phyloP scores from a whole-genome alignment of 129 eudicot genomes.

The Heracleum sosnowskyi region DNA sequence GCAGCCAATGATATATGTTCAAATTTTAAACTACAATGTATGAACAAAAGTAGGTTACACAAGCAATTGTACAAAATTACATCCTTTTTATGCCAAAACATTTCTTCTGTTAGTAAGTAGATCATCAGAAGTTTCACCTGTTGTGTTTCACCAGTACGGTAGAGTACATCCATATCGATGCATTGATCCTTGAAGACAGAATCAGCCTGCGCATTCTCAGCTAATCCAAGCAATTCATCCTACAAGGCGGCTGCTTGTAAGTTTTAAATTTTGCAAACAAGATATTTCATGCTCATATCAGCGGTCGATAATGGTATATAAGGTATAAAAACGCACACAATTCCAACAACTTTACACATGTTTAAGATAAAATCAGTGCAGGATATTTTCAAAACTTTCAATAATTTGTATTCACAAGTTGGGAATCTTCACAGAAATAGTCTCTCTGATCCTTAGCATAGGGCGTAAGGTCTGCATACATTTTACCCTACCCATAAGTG shows the following conservation, averaged over 20 bases:
- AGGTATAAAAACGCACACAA: background rate
- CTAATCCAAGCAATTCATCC: constrained; percentile 91
- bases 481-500: too few species aligned
- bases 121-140: constrained; percentile 34
- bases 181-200: constrained; percentile 46
- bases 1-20: background rate
- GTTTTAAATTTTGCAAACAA: constrained; percentile 1
- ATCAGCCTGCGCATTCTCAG: constrained; percentile 49
- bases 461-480: background rate
- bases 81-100: background rate
- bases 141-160: constrained; percentile 81
- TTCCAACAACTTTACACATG: background rate
- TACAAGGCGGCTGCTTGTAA: constrained; percentile 17
- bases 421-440: background rate
- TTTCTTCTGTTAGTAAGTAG: background rate
- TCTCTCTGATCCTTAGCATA: background rate
- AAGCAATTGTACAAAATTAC: background rate
- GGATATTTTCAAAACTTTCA: background rate
- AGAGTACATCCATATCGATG: constrained; percentile 71
- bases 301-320: background rate
- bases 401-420: background rate
- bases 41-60: background rate
- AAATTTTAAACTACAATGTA: background rate
- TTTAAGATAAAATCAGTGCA: constrained; percentile 2
- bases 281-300: background rate